Evolutionary conservation across 2,329 filamentous ascomycete species (phyloP).

Genomic region (Fusarium chuoi): DNA sequence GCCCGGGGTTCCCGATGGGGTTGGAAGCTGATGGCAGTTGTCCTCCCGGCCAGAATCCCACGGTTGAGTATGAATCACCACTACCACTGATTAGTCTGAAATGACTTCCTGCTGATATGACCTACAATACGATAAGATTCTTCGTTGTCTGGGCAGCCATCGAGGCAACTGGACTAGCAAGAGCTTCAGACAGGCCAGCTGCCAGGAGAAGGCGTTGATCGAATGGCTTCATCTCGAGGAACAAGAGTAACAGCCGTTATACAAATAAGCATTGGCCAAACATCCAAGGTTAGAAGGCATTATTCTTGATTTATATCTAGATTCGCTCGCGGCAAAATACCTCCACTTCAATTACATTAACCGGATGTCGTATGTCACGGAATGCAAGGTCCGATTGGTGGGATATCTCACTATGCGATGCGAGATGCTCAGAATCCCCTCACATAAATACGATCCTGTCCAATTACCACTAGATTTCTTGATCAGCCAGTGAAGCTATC

Average conservation of each 20-base stretch:
- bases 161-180: not conserved
- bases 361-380: conserved; percentile 21
- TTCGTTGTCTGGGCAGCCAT: not conserved
- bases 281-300: rapidly evolving
- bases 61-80: conserved; percentile 36
- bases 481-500: not conserved
- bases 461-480: rapidly evolving
- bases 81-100: not conserved
- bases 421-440: not conserved
- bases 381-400: conserved; percentile 19
- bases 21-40: conserved; percentile 14
- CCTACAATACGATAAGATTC: conserved; percentile 24
- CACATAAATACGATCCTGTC: not conserved
- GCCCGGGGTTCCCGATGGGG: conserved; percentile 29
- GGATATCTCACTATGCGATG: not conserved
- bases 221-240: not conserved
- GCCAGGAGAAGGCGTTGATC: not conserved
- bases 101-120: rapidly evolving
- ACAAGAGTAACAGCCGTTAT: not conserved
- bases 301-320: not conserved
- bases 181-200: not conserved
- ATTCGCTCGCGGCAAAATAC: not conserved
- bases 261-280: rapidly evolving
- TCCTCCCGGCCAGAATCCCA: conserved; percentile 32
- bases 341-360: not conserved